Conservation (phyloP, 805 yeast genomes). For the Metschnikowia shivogae region DNA sequence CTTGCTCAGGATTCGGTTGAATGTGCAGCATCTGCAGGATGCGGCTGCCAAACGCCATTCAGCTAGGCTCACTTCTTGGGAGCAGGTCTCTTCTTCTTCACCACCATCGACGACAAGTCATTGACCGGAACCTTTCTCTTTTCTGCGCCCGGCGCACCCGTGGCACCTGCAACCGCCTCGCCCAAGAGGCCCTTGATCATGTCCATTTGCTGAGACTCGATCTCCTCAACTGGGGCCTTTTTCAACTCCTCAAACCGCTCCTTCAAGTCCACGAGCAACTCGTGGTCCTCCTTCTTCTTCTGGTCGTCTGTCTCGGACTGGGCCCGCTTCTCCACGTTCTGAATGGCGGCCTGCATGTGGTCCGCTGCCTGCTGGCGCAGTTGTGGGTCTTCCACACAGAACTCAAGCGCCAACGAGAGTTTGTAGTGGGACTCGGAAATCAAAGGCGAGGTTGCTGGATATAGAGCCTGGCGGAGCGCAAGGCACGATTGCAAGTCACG, state of each 20-base stretch:
- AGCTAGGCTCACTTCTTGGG: not conserved
- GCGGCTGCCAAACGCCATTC: no score
- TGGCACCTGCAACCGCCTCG: slow-evolving; percentile 27
- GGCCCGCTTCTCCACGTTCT: slow-evolving; percentile 37
- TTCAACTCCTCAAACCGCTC: slow-evolving; percentile 53
- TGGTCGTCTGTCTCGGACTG: slow-evolving; percentile 35
- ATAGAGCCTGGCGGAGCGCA: slow-evolving; percentile 49
- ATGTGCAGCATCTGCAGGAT: no score
- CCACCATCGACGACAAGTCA: slow-evolving; percentile 60
- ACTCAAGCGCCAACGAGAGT: slow-evolving; percentile 74
- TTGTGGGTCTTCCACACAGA: slow-evolving; percentile 49
- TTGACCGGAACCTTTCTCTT: slow-evolving; percentile 37
- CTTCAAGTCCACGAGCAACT: slow-evolving; percentile 51
- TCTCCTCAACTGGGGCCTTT: slow-evolving; percentile 46
- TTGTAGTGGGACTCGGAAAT: slow-evolving; percentile 80
- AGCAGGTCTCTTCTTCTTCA: slow-evolving; percentile 36
- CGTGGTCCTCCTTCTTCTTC: slow-evolving; percentile 42
- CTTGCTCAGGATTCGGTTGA: no score
- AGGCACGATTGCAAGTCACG: slow-evolving; percentile 61
- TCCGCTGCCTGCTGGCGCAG: slow-evolving; percentile 49
- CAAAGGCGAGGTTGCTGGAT: slow-evolving; percentile 45
- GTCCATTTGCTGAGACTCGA: slow-evolving; percentile 48
- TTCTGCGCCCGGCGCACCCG: slow-evolving; percentile 3
- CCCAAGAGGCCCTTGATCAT: slow-evolving; percentile 58
- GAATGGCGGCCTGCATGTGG: slow-evolving; percentile 51